These are phyloP conservation scores for Glycine soja DNA, from an alignment of 306 rosid genomes.

Conservation along the genomic window DNA sequence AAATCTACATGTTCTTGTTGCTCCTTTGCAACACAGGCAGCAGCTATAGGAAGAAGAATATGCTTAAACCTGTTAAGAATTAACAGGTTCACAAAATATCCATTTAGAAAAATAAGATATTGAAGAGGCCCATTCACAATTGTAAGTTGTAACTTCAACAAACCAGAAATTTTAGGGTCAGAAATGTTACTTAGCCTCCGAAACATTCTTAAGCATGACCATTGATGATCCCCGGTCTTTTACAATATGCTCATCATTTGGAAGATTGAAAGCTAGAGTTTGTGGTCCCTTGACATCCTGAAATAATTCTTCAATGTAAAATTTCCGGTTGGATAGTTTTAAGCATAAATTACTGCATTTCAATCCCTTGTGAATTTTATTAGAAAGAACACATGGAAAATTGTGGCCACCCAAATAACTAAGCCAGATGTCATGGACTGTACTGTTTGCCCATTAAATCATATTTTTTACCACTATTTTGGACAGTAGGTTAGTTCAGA, in stretches of 20 bases:
- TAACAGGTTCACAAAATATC: slow-evolving; percentile 30
- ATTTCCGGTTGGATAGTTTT: slow-evolving; percentile 24
- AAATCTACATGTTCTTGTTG: slow-evolving; percentile 86
- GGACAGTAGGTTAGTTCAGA: slow-evolving; percentile 21
- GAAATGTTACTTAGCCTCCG: slow-evolving; percentile 85
- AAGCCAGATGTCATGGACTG: slow-evolving; percentile 37
- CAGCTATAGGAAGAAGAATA: slow-evolving; percentile 88
- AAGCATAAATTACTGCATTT: slow-evolving; percentile 21
- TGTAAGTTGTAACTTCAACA: slow-evolving; percentile 35
- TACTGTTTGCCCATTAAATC: slow-evolving; percentile 10
- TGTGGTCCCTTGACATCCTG: slow-evolving; percentile 99
- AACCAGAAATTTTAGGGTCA: slow-evolving; percentile 37
- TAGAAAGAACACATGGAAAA: not conserved
- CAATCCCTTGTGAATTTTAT: not conserved
- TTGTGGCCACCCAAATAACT: slow-evolving; percentile 27
- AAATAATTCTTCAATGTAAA: slow-evolving; percentile 40
- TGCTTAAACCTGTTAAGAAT: slow-evolving; percentile 74
- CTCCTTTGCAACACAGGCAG: slow-evolving; percentile 69
- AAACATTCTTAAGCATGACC: slow-evolving; percentile 98
- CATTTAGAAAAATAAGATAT: slow-evolving; percentile 12
- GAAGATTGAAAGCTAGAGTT: slow-evolving; percentile 94
- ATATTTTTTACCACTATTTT: slow-evolving; percentile 14
- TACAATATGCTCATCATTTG: slow-evolving; percentile 94
- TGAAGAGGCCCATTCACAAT: slow-evolving; percentile 35
- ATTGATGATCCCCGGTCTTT: slow-evolving; percentile 90